Conservation (phyloP, 2,329 filamentous ascomycete genomes). For the Metarhizium anisopliae region DNA sequence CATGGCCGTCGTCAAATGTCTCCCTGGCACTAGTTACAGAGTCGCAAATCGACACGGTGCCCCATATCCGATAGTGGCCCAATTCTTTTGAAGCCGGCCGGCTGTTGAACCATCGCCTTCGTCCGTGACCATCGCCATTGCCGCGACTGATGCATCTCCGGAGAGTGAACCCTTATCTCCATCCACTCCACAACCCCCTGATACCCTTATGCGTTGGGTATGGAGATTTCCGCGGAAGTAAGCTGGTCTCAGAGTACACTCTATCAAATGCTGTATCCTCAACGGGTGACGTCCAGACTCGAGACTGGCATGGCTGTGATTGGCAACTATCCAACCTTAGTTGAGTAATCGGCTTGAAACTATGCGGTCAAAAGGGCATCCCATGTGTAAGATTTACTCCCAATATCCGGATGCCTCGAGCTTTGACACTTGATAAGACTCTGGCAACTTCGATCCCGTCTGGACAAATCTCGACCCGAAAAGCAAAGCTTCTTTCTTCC, state of each 20-base stretch:
- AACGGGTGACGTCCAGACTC: too few species aligned
- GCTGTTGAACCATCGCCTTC: neutral
- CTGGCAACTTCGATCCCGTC: too few species aligned
- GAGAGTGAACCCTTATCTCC: neutral
- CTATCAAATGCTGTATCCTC: too few species aligned
- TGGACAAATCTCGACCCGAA: too few species aligned
- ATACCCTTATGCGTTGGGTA: neutral
- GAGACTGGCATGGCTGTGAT: too few species aligned
- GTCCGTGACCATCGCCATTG: neutral
- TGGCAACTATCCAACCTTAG: too few species aligned
- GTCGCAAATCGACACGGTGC: neutral
- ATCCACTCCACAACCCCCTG: neutral
- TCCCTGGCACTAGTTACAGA: neutral
- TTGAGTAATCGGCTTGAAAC: too few species aligned
- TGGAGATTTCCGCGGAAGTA: constrained; percentile 5
- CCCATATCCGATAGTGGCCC: neutral
- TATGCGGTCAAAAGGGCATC: too few species aligned
- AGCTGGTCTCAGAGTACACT: neutral
- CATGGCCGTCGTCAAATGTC: neutral
- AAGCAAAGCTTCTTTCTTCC: neutral
- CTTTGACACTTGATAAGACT: neutral
- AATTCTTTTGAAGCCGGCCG: neutral
- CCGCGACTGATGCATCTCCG: neutral
- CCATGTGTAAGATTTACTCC: too few species aligned
- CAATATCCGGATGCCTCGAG: too few species aligned